phyloP scores from a whole-genome alignment of 2,329 filamentous ascomycete species.

The Colletotrichum acutatum region DNA sequence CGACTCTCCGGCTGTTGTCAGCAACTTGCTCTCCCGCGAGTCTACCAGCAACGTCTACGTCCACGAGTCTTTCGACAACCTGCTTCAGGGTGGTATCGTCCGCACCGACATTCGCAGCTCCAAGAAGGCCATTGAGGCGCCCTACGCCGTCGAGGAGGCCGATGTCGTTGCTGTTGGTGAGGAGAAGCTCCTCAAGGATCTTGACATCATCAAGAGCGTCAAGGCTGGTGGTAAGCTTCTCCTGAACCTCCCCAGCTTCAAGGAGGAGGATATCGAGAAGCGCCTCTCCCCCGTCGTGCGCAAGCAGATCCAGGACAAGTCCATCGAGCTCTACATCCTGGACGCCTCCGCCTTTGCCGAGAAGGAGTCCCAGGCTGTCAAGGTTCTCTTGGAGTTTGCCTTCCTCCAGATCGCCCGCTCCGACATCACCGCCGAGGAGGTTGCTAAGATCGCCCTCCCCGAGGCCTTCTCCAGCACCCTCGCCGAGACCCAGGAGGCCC shows the following conservation, averaged over 20 bases:
- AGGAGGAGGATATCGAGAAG: conserved; percentile 92
- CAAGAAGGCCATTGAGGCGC: conserved; percentile 83
- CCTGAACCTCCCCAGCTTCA: conserved; percentile 80
- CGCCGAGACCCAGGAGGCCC: conserved; percentile 70
- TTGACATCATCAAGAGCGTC: conserved; percentile 78
- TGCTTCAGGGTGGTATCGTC: conserved; percentile 79
- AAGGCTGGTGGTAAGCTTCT: conserved; percentile 79
- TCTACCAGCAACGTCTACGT: conserved; percentile 71
- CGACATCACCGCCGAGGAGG: conserved; percentile 68
- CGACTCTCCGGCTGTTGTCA: conserved; percentile 70
- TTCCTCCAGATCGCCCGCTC: conserved; percentile 84
- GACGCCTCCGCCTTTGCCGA: conserved; percentile 80
- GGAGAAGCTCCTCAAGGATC: conserved; percentile 78
- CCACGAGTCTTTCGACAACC: conserved; percentile 73
- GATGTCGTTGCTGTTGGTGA: conserved; percentile 84
- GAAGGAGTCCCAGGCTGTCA: conserved; percentile 69
- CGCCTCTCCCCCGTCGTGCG: conserved; percentile 77
- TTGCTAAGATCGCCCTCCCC: conserved; percentile 72
- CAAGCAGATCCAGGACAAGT: conserved; percentile 76
- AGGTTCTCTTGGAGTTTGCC: conserved; percentile 79
- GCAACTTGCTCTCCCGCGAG: conserved; percentile 75
- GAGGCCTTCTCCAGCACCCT: conserved; percentile 63
- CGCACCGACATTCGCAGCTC: conserved; percentile 89
- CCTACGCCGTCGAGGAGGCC: conserved; percentile 83
- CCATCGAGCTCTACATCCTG: conserved; percentile 78